Base-by-base conservation (phyloP, 768 basidiomycete species). In the Psilocybe azurescens region DNA sequence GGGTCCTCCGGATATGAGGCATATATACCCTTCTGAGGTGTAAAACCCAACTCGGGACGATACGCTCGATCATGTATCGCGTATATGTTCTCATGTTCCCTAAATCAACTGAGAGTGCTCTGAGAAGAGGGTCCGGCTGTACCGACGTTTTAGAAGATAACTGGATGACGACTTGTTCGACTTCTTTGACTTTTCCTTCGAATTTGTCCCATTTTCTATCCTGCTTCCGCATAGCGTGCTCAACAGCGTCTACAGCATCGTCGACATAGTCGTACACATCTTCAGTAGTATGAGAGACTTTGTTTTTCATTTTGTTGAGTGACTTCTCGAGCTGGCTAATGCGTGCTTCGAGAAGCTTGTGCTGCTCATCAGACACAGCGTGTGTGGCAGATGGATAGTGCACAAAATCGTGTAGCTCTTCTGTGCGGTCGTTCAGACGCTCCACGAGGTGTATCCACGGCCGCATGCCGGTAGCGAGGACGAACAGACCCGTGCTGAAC, bases 401-500 rank as follows among this genome's bases (percentile, higher is more conserved):
- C 7, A 91, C 71, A 51, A 81, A 75, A 46, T 87, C 82, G 61
- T 93, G 90, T 5, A 94, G 77, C 30, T 87, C 87, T 0, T 76
- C 74, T 6, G 89, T 86, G n/a, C 88, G 86, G 48, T 85, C 71
- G 1, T 77, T 79, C 33, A 94, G 75, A 41, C 91, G 88, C 29
- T 86, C 81, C 6, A 89, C 74, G 61, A 90, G 78, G 66, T 94
- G 93, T 10, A 86, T 77, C 88, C 91, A 93, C 0, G 93, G 92
- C 5, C 93, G 85, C 68, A 93, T 78, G 16, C 89, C 91, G 2
- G 91, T 91, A 24, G 92, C 88, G 39, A 94, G 83, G 4, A 92
- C 86, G 72, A 94, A 94, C 11, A 94, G 80, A 2, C 85, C 82
- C 1, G 86, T 86, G 70, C 85, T 90, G 76, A 94, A 94, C 90